Conservation (phyloP, 306 rosid species). For the Glycine soja region DNA sequence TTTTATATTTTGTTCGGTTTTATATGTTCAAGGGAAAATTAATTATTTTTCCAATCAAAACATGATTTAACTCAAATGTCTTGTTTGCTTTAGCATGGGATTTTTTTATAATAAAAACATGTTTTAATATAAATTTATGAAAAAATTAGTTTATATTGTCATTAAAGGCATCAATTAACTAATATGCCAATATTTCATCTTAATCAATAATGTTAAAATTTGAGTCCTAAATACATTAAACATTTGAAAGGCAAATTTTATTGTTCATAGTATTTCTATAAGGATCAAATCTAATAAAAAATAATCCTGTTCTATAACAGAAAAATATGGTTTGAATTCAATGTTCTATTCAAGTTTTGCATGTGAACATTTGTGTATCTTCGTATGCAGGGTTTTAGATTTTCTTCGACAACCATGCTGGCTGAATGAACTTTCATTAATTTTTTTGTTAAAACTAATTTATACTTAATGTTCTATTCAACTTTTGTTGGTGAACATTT, state of each 20-base stretch:
- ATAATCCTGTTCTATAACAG: too few relatives aligned
- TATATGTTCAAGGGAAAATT: background rate
- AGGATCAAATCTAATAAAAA: too few relatives aligned
- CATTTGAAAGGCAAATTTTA: too few relatives aligned
- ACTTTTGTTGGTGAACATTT: constrained; percentile 13
- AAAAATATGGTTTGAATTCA: background rate
- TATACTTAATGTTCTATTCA: background rate
- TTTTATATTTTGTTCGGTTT: background rate
- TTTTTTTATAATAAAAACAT: too few relatives aligned
- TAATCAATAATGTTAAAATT: too few relatives aligned
- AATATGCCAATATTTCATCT: too few relatives aligned
- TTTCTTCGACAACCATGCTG: background rate
- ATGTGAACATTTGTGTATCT: background rate
- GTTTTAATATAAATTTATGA: too few relatives aligned
- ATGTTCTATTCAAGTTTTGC: background rate
- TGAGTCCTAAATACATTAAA: too few relatives aligned
- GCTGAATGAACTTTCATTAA: background rate
- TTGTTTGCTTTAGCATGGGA: too few relatives aligned
- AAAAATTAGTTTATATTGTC: too few relatives aligned
- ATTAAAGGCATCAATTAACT: too few relatives aligned
- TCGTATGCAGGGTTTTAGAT: background rate
- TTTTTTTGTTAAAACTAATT: background rate
- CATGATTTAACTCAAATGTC: background rate
- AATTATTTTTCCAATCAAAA: background rate
- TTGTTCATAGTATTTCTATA: too few relatives aligned